These are phyloP conservation scores for Barnettozyma populi DNA, from an alignment of 805 yeast genomes.

Conservation along the genomic window DNA sequence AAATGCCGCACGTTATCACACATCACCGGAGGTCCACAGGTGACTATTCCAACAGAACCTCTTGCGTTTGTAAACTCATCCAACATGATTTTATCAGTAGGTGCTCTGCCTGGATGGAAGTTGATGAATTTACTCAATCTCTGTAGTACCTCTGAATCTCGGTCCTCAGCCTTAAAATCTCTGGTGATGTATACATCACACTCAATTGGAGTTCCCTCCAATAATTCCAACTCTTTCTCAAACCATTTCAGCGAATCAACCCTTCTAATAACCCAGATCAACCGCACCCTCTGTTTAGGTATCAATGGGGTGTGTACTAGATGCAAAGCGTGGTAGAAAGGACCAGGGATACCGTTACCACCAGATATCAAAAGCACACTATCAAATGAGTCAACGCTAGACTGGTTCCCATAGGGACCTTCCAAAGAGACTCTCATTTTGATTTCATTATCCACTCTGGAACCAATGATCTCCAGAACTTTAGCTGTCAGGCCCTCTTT, in stretches of 20 bases:
- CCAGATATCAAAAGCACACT: conserved; percentile 41
- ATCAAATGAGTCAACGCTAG: conserved; percentile 34
- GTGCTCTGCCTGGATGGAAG: conserved; percentile 44
- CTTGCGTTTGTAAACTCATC: conserved; percentile 33
- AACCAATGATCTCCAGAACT: conserved; percentile 25
- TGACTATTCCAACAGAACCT: conserved; percentile 46
- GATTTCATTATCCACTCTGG: conserved; percentile 3
- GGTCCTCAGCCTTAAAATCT: conserved; percentile 15
- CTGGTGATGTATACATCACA: conserved; percentile 39
- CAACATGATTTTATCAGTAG: conserved; percentile 33
- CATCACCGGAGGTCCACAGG: conserved; percentile 64
- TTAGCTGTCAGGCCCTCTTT: conserved; percentile 53
- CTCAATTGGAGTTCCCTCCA: conserved; percentile 32
- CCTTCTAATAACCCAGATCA: conserved; percentile 62
- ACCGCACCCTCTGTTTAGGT: conserved; percentile 32
- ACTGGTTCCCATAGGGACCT: conserved; percentile 55
- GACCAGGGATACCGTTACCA: conserved; percentile 51
- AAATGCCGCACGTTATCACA: conserved; percentile 50
- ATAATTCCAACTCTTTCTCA: conserved; percentile 17
- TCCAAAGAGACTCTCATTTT: conserved; percentile 40
- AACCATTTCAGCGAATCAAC: conserved; percentile 48
- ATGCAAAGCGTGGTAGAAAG: conserved; percentile 36
- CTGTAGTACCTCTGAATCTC: background rate
- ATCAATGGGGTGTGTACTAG: conserved; percentile 20
- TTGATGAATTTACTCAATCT: conserved; percentile 22